A percentile compares a stretch with the other conserved stretches of the same genome.
phyloP scores from a whole-genome alignment of 2,329 filamentous ascomycete species.

The Colletotrichum echinochloae region DNA sequence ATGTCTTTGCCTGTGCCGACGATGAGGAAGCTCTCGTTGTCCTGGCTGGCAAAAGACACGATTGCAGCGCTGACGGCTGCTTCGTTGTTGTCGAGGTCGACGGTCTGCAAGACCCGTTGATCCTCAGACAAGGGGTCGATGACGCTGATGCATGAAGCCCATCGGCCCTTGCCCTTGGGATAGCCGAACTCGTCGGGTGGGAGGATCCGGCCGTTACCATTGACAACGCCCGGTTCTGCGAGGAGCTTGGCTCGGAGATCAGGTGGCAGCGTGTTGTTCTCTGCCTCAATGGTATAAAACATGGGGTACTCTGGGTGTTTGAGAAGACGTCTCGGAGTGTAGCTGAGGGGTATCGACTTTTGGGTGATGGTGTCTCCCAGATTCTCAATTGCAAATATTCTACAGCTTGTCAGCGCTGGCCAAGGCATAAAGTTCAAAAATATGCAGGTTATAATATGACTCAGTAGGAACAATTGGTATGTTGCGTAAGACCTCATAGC shows the following conservation, averaged over 20 bases:
- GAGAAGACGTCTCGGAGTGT: constrained; percentile 89
- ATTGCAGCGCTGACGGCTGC: constrained; percentile 88
- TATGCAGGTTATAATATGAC: constrained; percentile 42
- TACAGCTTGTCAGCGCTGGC: constrained; percentile 54
- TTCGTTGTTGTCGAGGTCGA: constrained; percentile 91
- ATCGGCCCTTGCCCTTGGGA: constrained; percentile 83
- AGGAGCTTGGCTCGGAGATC: constrained; percentile 82
- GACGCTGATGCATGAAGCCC: constrained; percentile 95
- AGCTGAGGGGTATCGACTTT: constrained; percentile 85
- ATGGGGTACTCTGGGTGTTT: constrained; percentile 89
- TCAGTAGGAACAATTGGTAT: constrained; percentile 99
- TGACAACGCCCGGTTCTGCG: constrained; percentile 76
- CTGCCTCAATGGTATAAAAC: constrained; percentile 94
- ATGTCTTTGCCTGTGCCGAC: constrained; percentile 96
- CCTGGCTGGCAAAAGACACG: constrained; percentile 88
- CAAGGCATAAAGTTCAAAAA: constrained; percentile 21
- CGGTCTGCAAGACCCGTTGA: constrained; percentile 74
- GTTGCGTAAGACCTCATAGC: constrained; percentile 69
- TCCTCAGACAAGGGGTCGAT: constrained; percentile 86
- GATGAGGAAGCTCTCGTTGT: constrained; percentile 90
- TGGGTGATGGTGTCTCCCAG: constrained; percentile 87
- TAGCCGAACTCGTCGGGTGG: constrained; percentile 90
- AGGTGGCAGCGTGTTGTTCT: constrained; percentile 89
- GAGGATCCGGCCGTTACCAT: constrained; percentile 77
- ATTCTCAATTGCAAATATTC: constrained; percentile 92